These are phyloP conservation scores for Hypholoma sublateritium DNA, from an alignment of 768 basidiomycete species.

Conservation along the genomic window DNA sequence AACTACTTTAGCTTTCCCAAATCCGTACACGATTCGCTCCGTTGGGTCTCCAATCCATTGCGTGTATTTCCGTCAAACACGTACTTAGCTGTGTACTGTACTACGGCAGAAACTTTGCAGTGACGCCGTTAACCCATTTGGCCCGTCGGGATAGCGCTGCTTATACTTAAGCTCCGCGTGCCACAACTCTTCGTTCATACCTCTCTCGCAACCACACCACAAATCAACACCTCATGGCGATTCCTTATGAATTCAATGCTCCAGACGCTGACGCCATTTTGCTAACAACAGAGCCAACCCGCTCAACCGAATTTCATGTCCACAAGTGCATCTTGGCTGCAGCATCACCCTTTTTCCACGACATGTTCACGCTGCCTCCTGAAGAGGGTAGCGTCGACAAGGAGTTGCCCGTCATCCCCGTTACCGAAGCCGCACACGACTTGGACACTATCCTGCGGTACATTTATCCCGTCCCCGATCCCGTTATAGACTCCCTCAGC, in stretches of 20 bases:
- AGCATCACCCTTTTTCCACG: conserved; percentile 67
- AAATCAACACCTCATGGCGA: neutral
- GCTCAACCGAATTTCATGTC: conserved; percentile 51
- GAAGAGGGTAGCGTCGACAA: conserved; percentile 10
- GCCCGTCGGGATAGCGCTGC: neutral
- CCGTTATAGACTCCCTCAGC: conserved; percentile 50
- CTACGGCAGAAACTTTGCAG: too few relatives aligned
- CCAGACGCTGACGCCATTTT: conserved; percentile 25
- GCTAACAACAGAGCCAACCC: conserved; percentile 24
- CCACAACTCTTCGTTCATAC: neutral
- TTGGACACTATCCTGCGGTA: conserved; percentile 56
- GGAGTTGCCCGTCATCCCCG: conserved; percentile 49
- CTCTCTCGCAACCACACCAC: neutral
- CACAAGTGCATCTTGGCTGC: conserved; percentile 62
- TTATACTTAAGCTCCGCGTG: neutral
- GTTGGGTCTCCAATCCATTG: neutral
- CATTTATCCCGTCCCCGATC: conserved; percentile 62
- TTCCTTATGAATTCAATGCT: conserved; percentile 30
- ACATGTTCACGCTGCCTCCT: conserved; percentile 72
- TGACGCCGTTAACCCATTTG: too few relatives aligned
- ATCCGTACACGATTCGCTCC: neutral
- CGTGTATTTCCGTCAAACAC: neutral
- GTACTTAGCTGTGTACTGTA: too few relatives aligned
- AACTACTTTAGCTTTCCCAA: neutral
- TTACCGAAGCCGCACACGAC: conserved; percentile 47